A percentile compares a stretch with the other conserved stretches of the same genome.
Evolutionary conservation across 805 yeast species (phyloP).

Genomic region (Candida coquimbonensis): DNA sequence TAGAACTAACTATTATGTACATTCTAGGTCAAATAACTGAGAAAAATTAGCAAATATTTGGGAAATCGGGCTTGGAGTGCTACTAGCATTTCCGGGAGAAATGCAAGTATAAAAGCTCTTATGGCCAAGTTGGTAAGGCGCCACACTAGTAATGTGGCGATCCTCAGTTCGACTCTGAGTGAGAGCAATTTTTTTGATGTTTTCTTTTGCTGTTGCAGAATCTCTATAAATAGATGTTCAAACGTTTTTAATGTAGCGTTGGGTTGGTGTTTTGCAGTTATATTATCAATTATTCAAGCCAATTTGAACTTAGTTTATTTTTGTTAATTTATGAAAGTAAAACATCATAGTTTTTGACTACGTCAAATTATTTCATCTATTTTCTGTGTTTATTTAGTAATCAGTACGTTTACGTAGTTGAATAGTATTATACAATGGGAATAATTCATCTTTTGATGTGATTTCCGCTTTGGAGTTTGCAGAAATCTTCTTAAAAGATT

Average conservation of each 20-base stretch:
- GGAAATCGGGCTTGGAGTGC: not conserved
- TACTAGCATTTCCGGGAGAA: too few species aligned
- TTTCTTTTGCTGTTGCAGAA: slow-evolving; percentile 5
- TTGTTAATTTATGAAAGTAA: too few species aligned
- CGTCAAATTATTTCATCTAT: not conserved
- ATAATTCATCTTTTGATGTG: slow-evolving; percentile 17
- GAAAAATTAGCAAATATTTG: too few species aligned
- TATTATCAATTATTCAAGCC: too few species aligned
- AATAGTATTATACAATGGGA: slow-evolving; percentile 46
- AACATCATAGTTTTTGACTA: too few species aligned
- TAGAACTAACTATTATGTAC: too few species aligned
- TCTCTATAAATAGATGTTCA: too few species aligned
- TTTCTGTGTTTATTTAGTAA: slow-evolving; percentile 29
- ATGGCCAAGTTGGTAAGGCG: slow-evolving; percentile 72
- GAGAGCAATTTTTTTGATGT: slow-evolving; percentile 38
- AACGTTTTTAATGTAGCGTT: too few species aligned
- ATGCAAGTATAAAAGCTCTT: too few species aligned
- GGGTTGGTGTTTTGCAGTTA: too few species aligned
- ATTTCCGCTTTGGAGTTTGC: slow-evolving; percentile 17
- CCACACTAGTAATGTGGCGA: slow-evolving; percentile 79
- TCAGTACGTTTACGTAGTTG: slow-evolving; percentile 60
- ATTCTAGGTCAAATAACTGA: too few species aligned
- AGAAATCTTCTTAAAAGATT: slow-evolving; percentile 24
- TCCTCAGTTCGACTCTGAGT: slow-evolving; percentile 74
- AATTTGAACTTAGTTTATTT: too few species aligned